Evolutionary conservation across 176 grass and related monocot species (phyloP), one percentile per base, ranked within the genome.

Genomic region (Avena eriantha): DNA sequence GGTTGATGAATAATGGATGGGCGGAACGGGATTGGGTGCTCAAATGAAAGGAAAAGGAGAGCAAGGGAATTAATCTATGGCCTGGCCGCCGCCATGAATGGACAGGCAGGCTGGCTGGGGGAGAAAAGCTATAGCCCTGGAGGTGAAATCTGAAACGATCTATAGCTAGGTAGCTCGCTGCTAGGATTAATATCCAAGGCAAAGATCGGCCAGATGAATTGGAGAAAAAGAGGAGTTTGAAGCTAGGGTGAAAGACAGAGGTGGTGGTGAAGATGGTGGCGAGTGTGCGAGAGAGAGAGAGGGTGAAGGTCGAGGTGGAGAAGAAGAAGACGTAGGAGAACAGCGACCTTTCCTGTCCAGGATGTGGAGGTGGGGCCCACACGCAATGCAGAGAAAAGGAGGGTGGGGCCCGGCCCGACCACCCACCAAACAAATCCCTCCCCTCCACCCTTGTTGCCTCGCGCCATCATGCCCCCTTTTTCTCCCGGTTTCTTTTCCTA

Each of bases 351-450:
- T 41, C 7, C 39, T 82, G 78, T 73, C 56, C 46, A 18, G 64
- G 64, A 35, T 73, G 31, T 65, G 51, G 24, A 17, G 6, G 87
- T 78, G 88, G 50, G 85, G 29, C 85, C 7, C 78, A 76, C 49
- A 46, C 60, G 41, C 76, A 70, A 70, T 76, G 73, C 73, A 50
- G 47, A 29, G 50, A 75, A 49, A 17, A 31, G 31, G 26, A 14
- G 58, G 8, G 69, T 7, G 73, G 81, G 51, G 5, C 39, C 39
- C 39, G 63, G 1, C 26, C 88, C 53, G 79, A 90, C 84, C 84
- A 66, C 53, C 21, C 84, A 87, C 89, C 89, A 90, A 90, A 90
- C 89, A 87, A 90, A 90, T 87, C 89, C 80, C 80, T 19, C 79
- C 24, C 82, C 47, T 76, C 80, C 73, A 29, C 14, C 73, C 73